Conservation (phyloP, 192 early-diverging fungal species). For the Backusella parvicylindrica region DNA sequence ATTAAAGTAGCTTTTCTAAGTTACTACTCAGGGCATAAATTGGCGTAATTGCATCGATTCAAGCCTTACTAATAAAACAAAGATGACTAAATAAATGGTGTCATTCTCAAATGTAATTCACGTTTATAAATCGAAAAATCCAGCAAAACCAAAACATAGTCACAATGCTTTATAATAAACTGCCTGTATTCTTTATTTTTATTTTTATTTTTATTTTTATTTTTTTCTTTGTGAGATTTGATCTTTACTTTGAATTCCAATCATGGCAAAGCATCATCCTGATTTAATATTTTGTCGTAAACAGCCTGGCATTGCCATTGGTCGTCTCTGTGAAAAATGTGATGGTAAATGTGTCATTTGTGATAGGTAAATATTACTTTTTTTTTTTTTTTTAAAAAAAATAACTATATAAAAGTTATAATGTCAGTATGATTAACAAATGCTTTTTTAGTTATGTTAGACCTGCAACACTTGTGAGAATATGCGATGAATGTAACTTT, state of each 20-base stretch:
- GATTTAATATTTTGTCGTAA: conserved; percentile 96
- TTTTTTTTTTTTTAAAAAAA: not conserved
- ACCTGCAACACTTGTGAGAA: conserved; percentile 83
- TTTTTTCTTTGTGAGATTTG: not conserved
- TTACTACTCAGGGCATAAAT: not conserved
- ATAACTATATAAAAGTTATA: not conserved
- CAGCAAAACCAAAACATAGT: not conserved
- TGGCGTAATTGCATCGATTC: not conserved
- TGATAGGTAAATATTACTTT: conserved; percentile 64
- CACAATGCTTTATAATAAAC: not conserved
- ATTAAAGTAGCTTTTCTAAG: not conserved
- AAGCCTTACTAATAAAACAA: not conserved
- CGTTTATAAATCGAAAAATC: not conserved
- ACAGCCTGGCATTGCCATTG: conserved; percentile 89
- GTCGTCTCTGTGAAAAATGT: conserved; percentile 78
- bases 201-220: not conserved
- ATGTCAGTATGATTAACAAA: not conserved
- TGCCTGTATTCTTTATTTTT: not conserved
- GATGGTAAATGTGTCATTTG: conserved; percentile 97
- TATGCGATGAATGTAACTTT: conserved; percentile 98
- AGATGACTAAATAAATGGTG: not conserved
- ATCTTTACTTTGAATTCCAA: not conserved
- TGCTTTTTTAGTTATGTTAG: conserved; percentile 70
- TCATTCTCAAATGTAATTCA: too few species aligned
- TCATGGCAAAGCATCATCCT: conserved; percentile 80